Evolutionary conservation across 805 yeast genomes (phyloP), one percentile per base, ranked within the genome.

Genomic region (Saccharomycopsis microspora): DNA sequence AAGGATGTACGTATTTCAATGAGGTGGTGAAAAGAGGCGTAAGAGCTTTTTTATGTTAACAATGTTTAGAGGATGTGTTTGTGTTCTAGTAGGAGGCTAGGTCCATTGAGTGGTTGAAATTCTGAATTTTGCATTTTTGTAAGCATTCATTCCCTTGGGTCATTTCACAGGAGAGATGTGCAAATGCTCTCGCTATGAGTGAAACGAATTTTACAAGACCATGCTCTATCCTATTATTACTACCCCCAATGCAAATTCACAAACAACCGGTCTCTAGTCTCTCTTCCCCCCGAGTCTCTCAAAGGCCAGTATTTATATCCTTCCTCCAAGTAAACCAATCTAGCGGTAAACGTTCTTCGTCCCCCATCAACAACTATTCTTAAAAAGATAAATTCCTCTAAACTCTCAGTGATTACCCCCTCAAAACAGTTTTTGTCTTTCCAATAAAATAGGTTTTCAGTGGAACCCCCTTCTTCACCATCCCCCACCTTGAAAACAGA

Each of bases 241-340:
- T 19, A 19, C 19, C 19, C 19, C 19, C 19, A 19, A 51, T 56
- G 19, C 68, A 54, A 43, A 61, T 66, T 38, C 35, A 75, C 66
- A 55, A 77, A 72, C 28, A 77, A 54, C n/a, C 73, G 68, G 5
- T 79, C 71, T 55, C 72, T 72, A 11, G 75, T 64, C 57, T 82
- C 86, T 60, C 89, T 96, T 2, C 98, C 97, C 52, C 79, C 78
- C 31, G 70, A 56, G 60, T 86, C 96, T 58, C 75, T 78, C 9
- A 93, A 63, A 0, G 89, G 87, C 10, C 88, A 62, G 58, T 87
- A 93, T 43, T 97, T 71, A 62, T 81, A 93, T 0, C 98, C 98
- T 45, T 72, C 70, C 42, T 78, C 80, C 54, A 93, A 58, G 52
- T 78, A 72, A n/a, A 70, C 67, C 37, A 90, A 58, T 48, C 82